Evolutionary conservation across 2,329 filamentous ascomycete species (phyloP).

Genomic region (Penicillium sp.): DNA sequence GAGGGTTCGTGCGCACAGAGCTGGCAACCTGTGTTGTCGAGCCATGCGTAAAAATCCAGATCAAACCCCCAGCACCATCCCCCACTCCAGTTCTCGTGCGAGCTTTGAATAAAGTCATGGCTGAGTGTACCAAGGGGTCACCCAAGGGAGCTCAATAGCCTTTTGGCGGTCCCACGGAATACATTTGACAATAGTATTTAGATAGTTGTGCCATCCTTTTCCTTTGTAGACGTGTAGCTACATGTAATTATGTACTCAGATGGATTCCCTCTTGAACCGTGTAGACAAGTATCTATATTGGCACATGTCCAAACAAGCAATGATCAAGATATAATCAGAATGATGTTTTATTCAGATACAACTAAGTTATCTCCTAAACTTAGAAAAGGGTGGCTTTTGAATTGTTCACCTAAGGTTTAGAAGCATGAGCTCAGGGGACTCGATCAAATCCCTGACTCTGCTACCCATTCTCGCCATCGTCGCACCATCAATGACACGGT

Average conservation of each 20-base stretch:
- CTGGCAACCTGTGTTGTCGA: neutral
- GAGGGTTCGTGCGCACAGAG: neutral
- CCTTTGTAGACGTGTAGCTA: too few species aligned
- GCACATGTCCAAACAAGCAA: neutral
- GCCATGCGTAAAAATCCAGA: neutral
- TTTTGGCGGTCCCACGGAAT: neutral
- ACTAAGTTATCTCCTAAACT: neutral
- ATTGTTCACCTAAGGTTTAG: conserved; percentile 67
- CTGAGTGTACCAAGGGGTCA: neutral
- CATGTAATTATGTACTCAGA: neutral
- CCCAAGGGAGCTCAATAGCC: neutral
- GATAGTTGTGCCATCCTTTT: too few species aligned
- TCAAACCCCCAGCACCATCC: neutral
- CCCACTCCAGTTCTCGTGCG: neutral
- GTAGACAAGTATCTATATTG: neutral
- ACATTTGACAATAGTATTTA: neutral
- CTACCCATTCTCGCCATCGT: conserved; percentile 91
- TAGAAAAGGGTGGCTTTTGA: neutral
- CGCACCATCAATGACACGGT: conserved; percentile 89
- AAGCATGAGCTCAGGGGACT: conserved; percentile 84
- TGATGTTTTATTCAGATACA: neutral
- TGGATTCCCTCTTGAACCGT: neutral
- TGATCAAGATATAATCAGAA: neutral
- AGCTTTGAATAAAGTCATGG: neutral
- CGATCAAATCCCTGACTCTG: conserved; percentile 71